A percentile compares a stretch with the other conserved stretches of the same genome.
These are phyloP conservation scores for Neostapfia colusana DNA, from an alignment of 176 grass and related monocot species.

Conservation along the genomic window DNA sequence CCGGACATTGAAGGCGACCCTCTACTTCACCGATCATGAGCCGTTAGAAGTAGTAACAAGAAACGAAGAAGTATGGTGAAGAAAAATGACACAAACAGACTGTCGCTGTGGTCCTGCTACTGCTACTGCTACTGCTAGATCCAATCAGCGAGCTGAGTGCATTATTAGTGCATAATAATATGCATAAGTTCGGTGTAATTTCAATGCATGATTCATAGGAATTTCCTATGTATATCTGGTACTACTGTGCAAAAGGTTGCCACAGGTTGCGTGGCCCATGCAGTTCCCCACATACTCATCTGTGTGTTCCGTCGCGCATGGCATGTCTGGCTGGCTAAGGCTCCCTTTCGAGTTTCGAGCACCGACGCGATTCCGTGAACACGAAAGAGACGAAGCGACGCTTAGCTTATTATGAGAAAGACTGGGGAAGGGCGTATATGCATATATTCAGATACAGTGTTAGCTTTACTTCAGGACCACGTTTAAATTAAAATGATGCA, in stretches of 20 bases:
- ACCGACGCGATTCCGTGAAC: background rate
- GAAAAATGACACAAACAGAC: background rate
- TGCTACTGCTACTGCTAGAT: background rate
- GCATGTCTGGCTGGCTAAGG: conserved; percentile 7
- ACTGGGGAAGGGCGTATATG: background rate
- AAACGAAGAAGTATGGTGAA: background rate
- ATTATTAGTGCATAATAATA: background rate
- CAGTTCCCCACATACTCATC: background rate
- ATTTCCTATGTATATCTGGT: background rate
- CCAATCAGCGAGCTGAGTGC: background rate
- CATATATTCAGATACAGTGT: background rate
- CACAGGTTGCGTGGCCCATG: background rate
- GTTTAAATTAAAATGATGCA: conserved; percentile 37
- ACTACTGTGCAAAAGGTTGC: background rate
- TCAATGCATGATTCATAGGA: background rate
- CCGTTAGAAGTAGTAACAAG: background rate
- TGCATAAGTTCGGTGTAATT: background rate
- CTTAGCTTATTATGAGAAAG: background rate
- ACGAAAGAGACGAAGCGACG: background rate
- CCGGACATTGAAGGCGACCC: background rate
- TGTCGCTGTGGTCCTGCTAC: conserved; percentile 19
- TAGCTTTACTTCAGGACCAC: conserved; percentile 24
- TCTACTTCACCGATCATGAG: conserved; percentile 15
- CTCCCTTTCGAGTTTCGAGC: background rate
- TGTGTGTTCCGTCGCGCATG: conserved; percentile 12